Base-by-base conservation (phyloP, 768 basidiomycete genomes). In the Coprinopsis marcescibilis region DNA sequence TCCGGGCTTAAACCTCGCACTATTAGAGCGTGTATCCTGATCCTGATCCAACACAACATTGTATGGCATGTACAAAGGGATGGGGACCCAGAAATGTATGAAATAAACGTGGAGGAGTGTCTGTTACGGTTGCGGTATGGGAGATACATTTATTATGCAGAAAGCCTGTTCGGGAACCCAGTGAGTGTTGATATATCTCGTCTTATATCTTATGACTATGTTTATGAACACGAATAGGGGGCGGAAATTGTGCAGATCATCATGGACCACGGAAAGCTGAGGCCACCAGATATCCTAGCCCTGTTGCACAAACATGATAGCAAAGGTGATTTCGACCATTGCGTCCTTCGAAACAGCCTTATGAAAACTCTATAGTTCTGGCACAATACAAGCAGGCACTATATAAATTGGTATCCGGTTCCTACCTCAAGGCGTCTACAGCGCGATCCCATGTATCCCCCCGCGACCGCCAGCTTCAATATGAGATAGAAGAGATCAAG, bases 1-100 rank as follows among this genome's bases (percentile, higher is more conserved):
- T 79, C 90, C 1, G 71, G 68, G 23, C 63, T 90, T 21, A 85
- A 80, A 56, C 75, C 81, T 8, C 79, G 83, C 20, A 80, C 74
- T 1, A 76, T 84, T 12, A 80, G 85, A 44, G 81, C 82, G 21
- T 75, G 80, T 15, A 67, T 94, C 15, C 69, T 96, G 36, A 77
- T 85, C 36, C 76, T 97, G 44, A 74, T 94, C 14, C 94, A 97
- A 60, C 94, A 97, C 60, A 93, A 96, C 64, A 65, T 96, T 35
- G 71, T 94, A 35, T 93, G 91, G 88, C 89, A 92, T 59, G 77
- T 83, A 7, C 75, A 76, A 30, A 75, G 75, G 4, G 81, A 82
- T 7, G 80, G 81, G n/a, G 83, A 81, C 33, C 80, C 77, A 4
- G 86, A 85, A 52, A 76, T 87, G 48, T 72, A 88, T 39, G 92